Evolutionary conservation across 2,329 filamentous ascomycete species (phyloP).

Genomic region (Diplodia sapinea): DNA sequence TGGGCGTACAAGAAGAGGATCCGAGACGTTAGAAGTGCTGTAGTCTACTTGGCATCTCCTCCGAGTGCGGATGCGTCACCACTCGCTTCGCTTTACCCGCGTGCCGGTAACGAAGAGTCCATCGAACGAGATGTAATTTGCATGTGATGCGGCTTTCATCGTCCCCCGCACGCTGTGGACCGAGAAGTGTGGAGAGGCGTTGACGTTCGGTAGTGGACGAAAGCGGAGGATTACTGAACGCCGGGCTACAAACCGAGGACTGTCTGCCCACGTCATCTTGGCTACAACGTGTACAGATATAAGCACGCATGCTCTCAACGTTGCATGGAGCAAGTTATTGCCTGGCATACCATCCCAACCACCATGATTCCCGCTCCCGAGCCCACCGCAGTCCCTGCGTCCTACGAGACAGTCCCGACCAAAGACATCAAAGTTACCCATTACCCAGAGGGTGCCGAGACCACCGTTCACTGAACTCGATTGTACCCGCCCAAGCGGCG

Average conservation of each 20-base stretch:
- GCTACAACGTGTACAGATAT: not conserved
- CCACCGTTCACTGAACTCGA: slow-evolving; percentile 45
- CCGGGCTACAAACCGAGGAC: not conserved
- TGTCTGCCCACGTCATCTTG: not conserved
- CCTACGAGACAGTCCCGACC: slow-evolving; percentile 53
- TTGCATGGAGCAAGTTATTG: too few species aligned
- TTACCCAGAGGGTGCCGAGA: slow-evolving; percentile 52
- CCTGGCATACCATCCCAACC: not conserved
- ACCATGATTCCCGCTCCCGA: slow-evolving; percentile 7
- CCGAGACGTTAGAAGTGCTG: too few species aligned
- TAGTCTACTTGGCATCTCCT: too few species aligned
- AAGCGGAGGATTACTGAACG: not conserved
- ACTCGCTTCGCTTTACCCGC: too few species aligned
- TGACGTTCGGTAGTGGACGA: not conserved
- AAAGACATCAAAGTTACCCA: slow-evolving; percentile 58
- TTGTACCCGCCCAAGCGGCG: slow-evolving; percentile 48
- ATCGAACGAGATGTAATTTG: not conserved
- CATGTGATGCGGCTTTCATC: not conserved
- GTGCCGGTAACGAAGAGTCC: too few species aligned
- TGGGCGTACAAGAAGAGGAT: too few species aligned
- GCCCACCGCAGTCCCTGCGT: slow-evolving; percentile 35
- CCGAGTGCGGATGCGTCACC: too few species aligned
- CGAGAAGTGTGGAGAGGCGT: not conserved
- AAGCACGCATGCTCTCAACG: not conserved
- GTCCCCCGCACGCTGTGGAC: not conserved